phyloP scores from a whole-genome alignment of 1,284 basidiomycete species.

The Flammula alnicola region DNA sequence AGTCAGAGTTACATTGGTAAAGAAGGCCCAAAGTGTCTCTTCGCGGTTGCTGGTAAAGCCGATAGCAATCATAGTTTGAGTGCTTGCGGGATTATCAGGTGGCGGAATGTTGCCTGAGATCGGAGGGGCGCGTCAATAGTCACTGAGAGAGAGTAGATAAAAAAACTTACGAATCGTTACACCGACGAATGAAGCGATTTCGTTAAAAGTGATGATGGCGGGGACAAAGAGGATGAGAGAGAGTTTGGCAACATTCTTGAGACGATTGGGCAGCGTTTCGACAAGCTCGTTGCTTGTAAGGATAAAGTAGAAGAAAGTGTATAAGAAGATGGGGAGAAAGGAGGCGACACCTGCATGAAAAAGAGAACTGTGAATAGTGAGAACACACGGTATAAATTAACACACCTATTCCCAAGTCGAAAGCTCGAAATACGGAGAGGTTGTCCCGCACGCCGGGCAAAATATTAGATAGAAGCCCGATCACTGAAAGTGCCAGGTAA shows the following conservation, averaged over 20 bases:
- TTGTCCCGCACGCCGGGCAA: slow-evolving; percentile 51
- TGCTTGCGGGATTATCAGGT: neutral
- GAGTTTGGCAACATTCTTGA: slow-evolving; percentile 49
- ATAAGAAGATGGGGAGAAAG: slow-evolving; percentile 31
- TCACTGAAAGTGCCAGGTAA: slow-evolving; percentile 60
- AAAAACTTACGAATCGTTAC: slow-evolving; percentile 56
- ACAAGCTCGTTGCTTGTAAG: slow-evolving; percentile 50
- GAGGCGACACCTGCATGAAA: slow-evolving; percentile 31
- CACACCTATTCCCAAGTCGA: slow-evolving; percentile 48
- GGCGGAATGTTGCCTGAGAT: slow-evolving; percentile 24
- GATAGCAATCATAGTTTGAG: slow-evolving; percentile 35
- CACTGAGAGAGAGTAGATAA: neutral
- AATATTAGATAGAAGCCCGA: slow-evolving; percentile 64
- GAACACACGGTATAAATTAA: slow-evolving; percentile 7
- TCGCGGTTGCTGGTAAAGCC: slow-evolving; percentile 45
- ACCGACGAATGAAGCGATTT: slow-evolving; percentile 67
- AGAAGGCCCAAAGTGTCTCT: slow-evolving; percentile 55
- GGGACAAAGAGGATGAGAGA: slow-evolving; percentile 59
- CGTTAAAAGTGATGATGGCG: slow-evolving; percentile 55
- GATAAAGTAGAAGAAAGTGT: slow-evolving; percentile 32
- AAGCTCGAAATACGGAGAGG: slow-evolving; percentile 37
- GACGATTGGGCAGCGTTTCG: slow-evolving; percentile 52
- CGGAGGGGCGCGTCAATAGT: slow-evolving; percentile 6
- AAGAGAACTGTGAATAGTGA: neutral
- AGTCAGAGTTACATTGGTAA: slow-evolving; percentile 62